Base-by-base conservation (phyloP, 495 filamentous ascomycete species). In the Clohesyomyces aquaticus region DNA sequence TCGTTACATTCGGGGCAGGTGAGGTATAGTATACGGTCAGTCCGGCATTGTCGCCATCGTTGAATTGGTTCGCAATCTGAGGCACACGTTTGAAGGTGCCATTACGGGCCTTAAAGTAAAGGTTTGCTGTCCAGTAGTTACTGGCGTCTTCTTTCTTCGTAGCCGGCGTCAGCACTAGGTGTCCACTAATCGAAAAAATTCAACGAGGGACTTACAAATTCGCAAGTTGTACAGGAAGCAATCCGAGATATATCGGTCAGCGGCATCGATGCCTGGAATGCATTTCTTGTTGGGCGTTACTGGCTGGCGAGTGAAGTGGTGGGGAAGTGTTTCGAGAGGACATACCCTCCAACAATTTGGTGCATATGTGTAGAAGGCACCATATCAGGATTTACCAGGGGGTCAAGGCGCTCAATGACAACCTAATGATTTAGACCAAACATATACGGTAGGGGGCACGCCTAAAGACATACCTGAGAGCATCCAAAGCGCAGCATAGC, bases 31-130 rank as follows among this genome's bases (percentile, higher is more conserved):
- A 67, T 16, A 67, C 10, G 23, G 64, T 67, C 3, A 67, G 9
- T 3, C 64, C 64, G 12, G 18, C 64, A 38, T 59, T 67, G 27
- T 67, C 55, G 14, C 46, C 64, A 27, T 41, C 64, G 19, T 67
- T 55, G 53, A 67, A 67, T 23, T 59, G 55, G 26, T 67, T 67
- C 12, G 57, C 54, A 4, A 61, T 67, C 38, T 67, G 64, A 9
- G 64, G 58, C 11, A 67, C 45, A 23, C 64, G 57, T 19, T 67
- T 61, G 49, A 61, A 66, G 3, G 48, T 61, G 18, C 63, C 63
- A 29, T 66, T 66, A n/a, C 63, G 55, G 43, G 63, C 63, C 29
- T 29, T 54, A 41, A 66, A 66, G 49, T 66, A 66, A 3, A 66
- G 27, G 12, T 46, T 57, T 9, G 63, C 63, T 3, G 63, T 66